Evolutionary conservation across 768 basidiomycete species (phyloP), one percentile per base, ranked within the genome.

Genomic region (Piloderma croceum): DNA sequence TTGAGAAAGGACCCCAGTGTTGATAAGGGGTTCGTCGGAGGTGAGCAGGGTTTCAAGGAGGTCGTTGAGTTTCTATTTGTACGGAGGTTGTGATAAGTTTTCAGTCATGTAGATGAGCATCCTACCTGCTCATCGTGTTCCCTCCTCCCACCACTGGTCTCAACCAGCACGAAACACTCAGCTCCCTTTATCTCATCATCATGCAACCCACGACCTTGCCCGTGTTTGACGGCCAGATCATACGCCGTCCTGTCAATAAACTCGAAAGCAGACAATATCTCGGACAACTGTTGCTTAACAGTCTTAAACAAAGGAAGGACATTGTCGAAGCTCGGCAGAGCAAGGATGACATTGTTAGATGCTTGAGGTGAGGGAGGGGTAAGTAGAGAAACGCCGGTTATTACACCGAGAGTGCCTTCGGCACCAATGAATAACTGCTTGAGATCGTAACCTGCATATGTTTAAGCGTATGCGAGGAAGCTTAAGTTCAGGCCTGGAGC

Each of bases 401-500:
- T 81, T 41, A 99, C 71, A 33, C 96, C 96, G 18, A 99, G 81
- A 0, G 94, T 97, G 38, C 96, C 96, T 59, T 99, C 96, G 5
- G 88, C 83, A 10, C 96, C 96, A 50, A 99, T 96, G 65, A 98
- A 99, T 13, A 99, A 76, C 56, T 99, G 96, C 62, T 99, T 98
- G 34, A 99, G 71, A 61, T 99, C 96, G 58, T 96, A 97, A 10
- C 96, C 94, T 91, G 51, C 27, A 18, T n/a, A 18, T 11, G 12
- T 25, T 10, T 27, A 20, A 29, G 35, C 33, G 35, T 31, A 44
- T 22, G 13, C 36, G 17, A 34, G 17, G 21, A 39, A 25, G 25
- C 9, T 25, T 39, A n/a, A n/a, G n/a, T n/a, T n/a, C 21, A 10
- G 36, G 17, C 33, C 6, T 35, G 4, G 21, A 4, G 53, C 75